Conservation (phyloP, 345 rosid species). For the Adansonia digitata region DNA sequence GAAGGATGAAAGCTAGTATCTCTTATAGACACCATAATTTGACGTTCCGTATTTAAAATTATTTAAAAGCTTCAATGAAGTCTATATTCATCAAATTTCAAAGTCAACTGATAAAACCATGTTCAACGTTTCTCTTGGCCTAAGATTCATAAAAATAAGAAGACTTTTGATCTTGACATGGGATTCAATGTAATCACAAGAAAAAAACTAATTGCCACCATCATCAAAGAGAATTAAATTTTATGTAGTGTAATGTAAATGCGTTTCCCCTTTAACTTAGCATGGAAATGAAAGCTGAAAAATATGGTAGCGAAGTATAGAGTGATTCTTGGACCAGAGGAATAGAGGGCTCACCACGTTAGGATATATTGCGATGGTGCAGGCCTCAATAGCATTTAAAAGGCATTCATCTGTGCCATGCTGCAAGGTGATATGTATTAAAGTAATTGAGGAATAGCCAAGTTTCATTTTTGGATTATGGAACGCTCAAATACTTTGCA, state of each 20-base stretch:
- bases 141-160: neutral
- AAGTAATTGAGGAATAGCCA: neutral
- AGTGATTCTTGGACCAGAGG: neutral
- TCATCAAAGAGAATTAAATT: neutral
- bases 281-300: neutral
- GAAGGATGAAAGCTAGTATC: too few species aligned
- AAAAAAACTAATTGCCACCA: neutral
- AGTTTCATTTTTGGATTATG: too few species aligned
- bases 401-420: conserved; percentile 60
- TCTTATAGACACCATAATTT: too few species aligned
- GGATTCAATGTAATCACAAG: neutral
- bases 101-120: neutral
- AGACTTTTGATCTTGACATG: neutral
- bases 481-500: too few species aligned
- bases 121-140: neutral
- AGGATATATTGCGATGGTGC: conserved; percentile 47
- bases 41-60: too few species aligned
- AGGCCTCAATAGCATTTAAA: conserved; percentile 48
- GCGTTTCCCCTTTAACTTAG: neutral
- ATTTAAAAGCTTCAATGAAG: neutral
- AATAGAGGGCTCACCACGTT: conserved; percentile 35
- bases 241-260: neutral
- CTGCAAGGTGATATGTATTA: conserved; percentile 23
- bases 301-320: neutral
- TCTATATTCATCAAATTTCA: neutral